phyloP scores from a whole-genome alignment of 2,329 filamentous ascomycete genomes.

The Colletotrichum tabaci region DNA sequence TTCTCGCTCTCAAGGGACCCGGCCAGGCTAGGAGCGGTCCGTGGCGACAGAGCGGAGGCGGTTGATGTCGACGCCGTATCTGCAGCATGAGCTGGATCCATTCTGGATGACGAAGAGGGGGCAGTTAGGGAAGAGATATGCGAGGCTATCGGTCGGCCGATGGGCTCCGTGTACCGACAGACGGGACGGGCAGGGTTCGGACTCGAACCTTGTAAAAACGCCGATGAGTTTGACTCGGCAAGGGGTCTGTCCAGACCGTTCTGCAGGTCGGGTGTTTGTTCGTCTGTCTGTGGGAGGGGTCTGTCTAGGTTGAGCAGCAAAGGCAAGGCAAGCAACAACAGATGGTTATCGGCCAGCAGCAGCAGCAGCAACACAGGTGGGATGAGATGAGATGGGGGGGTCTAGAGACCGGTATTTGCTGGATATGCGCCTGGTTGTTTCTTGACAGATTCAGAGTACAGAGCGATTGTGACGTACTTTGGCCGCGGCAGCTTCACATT shows the following conservation, averaged over 20 bases:
- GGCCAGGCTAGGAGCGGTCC: conserved; percentile 12
- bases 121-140: conserved; percentile 2
- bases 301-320: not conserved
- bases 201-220: conserved; percentile 22
- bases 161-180: conserved; percentile 9
- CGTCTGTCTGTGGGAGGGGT: conserved; percentile 8
- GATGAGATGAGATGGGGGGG: not conserved
- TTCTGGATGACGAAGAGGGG: conserved; percentile 8
- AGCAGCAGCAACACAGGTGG: no score
- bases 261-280: not conserved
- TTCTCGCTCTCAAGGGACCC: conserved; percentile 27
- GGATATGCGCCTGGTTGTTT: not conserved
- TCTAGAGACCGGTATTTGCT: not conserved
- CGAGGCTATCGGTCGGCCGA: conserved; percentile 24
- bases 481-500: not conserved
- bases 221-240: conserved; percentile 21
- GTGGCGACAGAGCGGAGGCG: conserved; percentile 12
- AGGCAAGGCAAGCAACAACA: not conserved
- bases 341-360: not conserved
- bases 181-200: not conserved
- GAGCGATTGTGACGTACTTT: not conserved
- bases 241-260: conserved; percentile 12
- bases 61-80: conserved; percentile 29
- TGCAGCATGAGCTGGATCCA: conserved; percentile 35
- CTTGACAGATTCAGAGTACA: not conserved